Base-by-base conservation (phyloP, 768 basidiomycete species). In the Porpolomopsis calyptriformis region DNA sequence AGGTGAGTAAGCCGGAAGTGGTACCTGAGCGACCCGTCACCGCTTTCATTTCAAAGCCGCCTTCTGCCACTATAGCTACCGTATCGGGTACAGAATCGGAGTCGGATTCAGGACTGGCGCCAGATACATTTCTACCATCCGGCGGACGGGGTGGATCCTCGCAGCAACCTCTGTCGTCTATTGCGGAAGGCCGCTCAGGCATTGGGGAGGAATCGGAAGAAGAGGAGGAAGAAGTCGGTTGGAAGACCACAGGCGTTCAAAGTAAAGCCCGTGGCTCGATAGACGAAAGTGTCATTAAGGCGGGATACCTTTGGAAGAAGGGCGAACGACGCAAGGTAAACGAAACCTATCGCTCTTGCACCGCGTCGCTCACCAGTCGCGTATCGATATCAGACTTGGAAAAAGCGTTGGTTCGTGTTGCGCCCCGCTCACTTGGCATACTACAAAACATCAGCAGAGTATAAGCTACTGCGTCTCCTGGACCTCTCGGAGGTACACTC, bases 371-470 rank as follows among this genome's bases (percentile, higher is more conserved):
- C 10, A 49, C 48, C 40, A 35, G 33, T 22, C 25, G 25, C 26
- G 19, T 49, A 35, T 49, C 40, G 47, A 27, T 29, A 47, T n/a
- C 58, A 94, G 92, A 91, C 86, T 1, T 99, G 96, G 96, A 97
- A 98, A 74, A 93, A 92, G 66, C 78, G 93, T 18, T 98, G 94
- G 94, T 98, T 98, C 55, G 96, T 99, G 1, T 68, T 99, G 48
- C 78, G 94, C 14, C 78, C 89, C 0, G 85, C 85, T 2, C 90
- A 96, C 63, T 68, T 99, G 41, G 91, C 91, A 3, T 97, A 94
- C 65, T 98, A 98, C 78, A 97, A 98, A 71, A 90, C 78, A 40
- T 82, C 85, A 25, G 85, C 87, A 47, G 94, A 99, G 64, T 98
- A 98, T 67, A 75, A 93, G 62, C 77, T 97, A 2, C 80, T 91